Evolutionary conservation across 192 early-diverging fungal species (phyloP).

Genomic region (Thoreauomyces humboldtii): DNA sequence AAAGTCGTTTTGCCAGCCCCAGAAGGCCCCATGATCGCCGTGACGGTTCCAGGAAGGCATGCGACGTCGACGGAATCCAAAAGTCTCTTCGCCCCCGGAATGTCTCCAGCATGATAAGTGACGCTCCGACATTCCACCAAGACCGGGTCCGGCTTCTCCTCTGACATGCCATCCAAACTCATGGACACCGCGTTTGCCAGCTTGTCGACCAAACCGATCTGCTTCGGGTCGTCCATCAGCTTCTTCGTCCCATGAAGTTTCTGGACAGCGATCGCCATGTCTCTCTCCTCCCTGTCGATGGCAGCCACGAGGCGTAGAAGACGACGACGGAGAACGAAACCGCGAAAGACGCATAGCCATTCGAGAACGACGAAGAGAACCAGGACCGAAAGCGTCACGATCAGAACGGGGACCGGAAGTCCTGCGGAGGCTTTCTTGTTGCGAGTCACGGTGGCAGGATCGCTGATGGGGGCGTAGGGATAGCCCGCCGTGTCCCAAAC

Average conservation of each 20-base stretch:
- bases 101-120: constrained; percentile 16
- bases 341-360: neutral
- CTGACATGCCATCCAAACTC: constrained; percentile 7
- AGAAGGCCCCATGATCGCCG: constrained; percentile 35
- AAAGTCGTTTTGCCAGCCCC: constrained; percentile 37
- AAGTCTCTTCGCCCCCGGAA: constrained; percentile 10
- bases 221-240: neutral
- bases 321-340: neutral
- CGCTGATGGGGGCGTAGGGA: constrained; percentile 4
- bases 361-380: neutral
- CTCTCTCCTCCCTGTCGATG: neutral
- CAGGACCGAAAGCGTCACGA: neutral
- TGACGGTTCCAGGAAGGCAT: constrained; percentile 30
- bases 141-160: constrained; percentile 19
- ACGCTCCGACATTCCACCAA: constrained; percentile 20
- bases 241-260: neutral
- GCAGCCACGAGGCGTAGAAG: constrained; percentile 6
- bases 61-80: constrained; percentile 17
- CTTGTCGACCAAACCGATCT: neutral
- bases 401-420: neutral
- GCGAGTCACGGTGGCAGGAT: neutral
- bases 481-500: constrained; percentile 22
- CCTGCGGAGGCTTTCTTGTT: neutral
- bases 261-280: neutral
- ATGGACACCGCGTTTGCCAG: constrained; percentile 1